Evolutionary conservation across 352 stramenopile genomes (phyloP).

Genomic region (Thalassiosira mediterranea): DNA sequence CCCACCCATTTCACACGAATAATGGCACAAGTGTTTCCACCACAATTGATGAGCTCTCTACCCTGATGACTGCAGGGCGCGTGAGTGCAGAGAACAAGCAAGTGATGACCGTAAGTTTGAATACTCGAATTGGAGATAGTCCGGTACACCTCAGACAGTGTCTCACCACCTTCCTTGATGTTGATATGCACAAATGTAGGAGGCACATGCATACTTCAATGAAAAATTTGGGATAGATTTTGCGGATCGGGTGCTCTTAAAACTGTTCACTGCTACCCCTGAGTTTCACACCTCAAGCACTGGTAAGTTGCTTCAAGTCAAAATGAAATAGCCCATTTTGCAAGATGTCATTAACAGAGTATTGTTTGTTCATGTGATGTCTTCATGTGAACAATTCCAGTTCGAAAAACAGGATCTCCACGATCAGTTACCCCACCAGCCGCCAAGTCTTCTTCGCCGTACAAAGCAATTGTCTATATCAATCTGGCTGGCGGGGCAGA

Average conservation of each 20-base stretch:
- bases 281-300: constrained; percentile 72
- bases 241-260: constrained; percentile 49
- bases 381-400: constrained; percentile 5
- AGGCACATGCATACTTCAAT: constrained; percentile 43
- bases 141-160: no score
- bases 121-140: background rate
- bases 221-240: constrained; percentile 34
- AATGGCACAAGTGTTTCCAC: constrained; percentile 9
- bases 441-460: constrained; percentile 42
- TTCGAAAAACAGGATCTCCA: constrained; percentile 37
- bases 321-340: constrained; percentile 5
- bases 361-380: background rate
- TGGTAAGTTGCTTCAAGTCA: constrained; percentile 39
- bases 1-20: constrained; percentile 25
- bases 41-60: constrained; percentile 70
- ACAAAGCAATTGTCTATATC: constrained; percentile 75
- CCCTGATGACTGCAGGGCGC: constrained; percentile 64
- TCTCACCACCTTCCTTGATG: no score
- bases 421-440: constrained; percentile 25
- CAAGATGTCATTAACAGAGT: background rate
- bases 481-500: constrained; percentile 65
- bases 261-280: constrained; percentile 58
- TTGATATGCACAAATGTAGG: constrained; percentile 1
- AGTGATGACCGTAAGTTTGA: constrained; percentile 42
- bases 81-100: constrained; percentile 59